Evolutionary conservation across 148 eudicot genomes (phyloP), one percentile per base, ranked within the genome.

Genomic region (Camellia granthamiana): DNA sequence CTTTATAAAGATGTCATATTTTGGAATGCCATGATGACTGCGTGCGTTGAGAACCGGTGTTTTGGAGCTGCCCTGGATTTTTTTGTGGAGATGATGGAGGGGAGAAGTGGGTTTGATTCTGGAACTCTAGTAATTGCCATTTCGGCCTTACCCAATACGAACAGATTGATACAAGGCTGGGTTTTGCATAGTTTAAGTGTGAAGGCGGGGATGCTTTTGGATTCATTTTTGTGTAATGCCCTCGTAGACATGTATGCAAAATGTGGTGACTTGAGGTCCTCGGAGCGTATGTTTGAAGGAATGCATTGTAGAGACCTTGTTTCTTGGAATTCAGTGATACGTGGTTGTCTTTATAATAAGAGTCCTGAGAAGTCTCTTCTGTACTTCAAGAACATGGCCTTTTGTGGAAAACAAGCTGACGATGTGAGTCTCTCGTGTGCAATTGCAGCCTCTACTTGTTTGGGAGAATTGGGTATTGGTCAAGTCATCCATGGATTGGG

Each of bases 21-120:
- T 62, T 88, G 88, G 88, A 88, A 86, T 80, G 88, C 90, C 13
- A 82, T 86, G 85, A 84, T 86, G 82, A 88, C 88, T 6, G 75
- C 76, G 3, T 72, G 78, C 51, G 51, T 82, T 60, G 85, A 84
- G 78, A 81, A 84, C 75, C 55, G 61, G 41, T 61, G 44, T 66
- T 78, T 63, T 60, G 68, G n/a, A 8, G 63, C 59, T 75, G 77
- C 87, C 49, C 7, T 84, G 13, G 68, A 75, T 70, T 74, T 86
- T 49, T 82, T 88, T 79, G 69, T 65, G 61, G 76, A 82, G 69
- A 82, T 88, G 90, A 62, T 78, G 13, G 18, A 69, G 38, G 79
- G 64, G 67, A 80, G 84, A 76, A 66, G 58, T 15, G 60, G 46
- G 71, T 88, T 84, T 69, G 87, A 86, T 75, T 78, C 85, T 51